Evolutionary conservation across 2,329 filamentous ascomycete species (phyloP).

Genomic region (Zymoseptoria brevis): DNA sequence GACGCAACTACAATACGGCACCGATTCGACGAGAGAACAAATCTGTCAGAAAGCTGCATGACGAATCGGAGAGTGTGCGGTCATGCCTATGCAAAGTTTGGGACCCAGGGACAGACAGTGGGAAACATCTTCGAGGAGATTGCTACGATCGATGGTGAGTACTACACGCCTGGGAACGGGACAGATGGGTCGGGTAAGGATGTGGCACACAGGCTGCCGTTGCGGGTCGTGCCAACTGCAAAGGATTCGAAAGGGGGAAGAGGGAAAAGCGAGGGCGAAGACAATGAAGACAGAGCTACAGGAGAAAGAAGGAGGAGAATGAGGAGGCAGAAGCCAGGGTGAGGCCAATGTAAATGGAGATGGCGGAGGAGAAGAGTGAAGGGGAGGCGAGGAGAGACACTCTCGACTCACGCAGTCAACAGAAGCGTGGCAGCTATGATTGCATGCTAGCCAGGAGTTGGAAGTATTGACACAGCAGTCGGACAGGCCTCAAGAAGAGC

Average conservation of each 20-base stretch:
- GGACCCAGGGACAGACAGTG: background rate
- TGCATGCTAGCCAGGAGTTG: no score
- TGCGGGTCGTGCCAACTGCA: background rate
- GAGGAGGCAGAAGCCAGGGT: background rate
- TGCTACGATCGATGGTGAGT: background rate
- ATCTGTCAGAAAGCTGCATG: background rate
- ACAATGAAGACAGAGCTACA: background rate
- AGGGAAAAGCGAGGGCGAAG: background rate
- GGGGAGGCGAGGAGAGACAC: background rate
- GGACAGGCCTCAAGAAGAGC: no score
- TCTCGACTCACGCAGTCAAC: background rate
- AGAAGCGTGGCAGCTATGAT: background rate
- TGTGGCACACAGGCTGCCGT: background rate
- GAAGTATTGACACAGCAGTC: no score
- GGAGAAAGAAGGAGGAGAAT: background rate
- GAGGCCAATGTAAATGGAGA: background rate
- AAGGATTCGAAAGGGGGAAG: background rate
- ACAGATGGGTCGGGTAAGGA: background rate
- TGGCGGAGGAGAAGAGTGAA: no score
- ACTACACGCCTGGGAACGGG: background rate
- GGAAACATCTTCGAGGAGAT: background rate
- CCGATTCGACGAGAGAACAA: background rate
- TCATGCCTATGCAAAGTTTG: background rate
- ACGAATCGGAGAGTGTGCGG: background rate
- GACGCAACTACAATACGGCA: background rate